Evolutionary conservation across 805 yeast species (phyloP).

Genomic region (Pichia thaimueangensis): DNA sequence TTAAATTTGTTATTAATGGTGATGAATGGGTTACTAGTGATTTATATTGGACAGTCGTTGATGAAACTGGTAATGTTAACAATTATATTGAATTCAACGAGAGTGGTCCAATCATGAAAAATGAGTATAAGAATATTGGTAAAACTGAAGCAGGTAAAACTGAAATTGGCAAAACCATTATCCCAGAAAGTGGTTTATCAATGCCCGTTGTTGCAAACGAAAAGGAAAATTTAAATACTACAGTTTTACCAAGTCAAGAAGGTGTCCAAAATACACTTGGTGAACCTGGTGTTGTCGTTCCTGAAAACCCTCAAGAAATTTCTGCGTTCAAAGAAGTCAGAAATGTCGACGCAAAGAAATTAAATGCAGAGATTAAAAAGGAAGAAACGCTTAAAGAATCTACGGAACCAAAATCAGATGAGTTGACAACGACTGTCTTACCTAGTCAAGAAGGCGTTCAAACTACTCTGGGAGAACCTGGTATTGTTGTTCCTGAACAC

Average conservation of each 20-base stretch:
- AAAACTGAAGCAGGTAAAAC: conserved; percentile 35
- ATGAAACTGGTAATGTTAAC: conserved; percentile 46
- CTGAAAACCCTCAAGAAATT: not conserved
- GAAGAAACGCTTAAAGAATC: not conserved
- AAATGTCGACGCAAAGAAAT: not conserved
- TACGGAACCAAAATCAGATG: not conserved
- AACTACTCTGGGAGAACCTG: conserved; percentile 60
- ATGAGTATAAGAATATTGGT: conserved; percentile 22
- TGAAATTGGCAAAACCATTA: conserved; percentile 23
- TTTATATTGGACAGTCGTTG: conserved; percentile 37
- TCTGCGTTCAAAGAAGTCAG: not conserved
- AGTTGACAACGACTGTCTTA: conserved; percentile 33
- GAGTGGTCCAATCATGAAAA: conserved; percentile 29
- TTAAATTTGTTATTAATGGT: conserved; percentile 57
- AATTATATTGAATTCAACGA: conserved; percentile 39
- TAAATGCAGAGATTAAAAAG: not conserved
- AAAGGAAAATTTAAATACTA: not conserved
- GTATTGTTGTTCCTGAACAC: conserved; percentile 59
- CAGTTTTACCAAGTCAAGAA: not conserved
- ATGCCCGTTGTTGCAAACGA: conserved; percentile 2
- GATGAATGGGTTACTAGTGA: conserved; percentile 42
- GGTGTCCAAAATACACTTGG: not conserved
- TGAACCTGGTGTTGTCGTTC: not conserved
- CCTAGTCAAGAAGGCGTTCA: conserved; percentile 41
- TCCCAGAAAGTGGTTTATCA: conserved; percentile 11